phyloP scores from a whole-genome alignment of 768 basidiomycete species.

The Boletus sensibilis region DNA sequence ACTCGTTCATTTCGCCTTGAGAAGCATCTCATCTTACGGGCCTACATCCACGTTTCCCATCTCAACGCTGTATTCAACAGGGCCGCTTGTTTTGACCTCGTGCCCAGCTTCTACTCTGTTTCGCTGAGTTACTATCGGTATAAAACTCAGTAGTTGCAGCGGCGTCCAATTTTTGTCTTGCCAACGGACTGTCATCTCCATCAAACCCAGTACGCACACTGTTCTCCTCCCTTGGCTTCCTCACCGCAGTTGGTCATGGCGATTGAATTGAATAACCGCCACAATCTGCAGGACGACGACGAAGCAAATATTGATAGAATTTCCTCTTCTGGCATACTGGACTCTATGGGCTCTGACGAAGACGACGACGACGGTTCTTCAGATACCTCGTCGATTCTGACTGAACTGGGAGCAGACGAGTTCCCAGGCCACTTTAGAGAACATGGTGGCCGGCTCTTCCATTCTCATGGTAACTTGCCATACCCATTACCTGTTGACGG shows the following conservation, averaged over 20 bases:
- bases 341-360: conserved; percentile 15
- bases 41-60: conserved; percentile 23
- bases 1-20: conserved; percentile 13
- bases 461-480: conserved; percentile 58
- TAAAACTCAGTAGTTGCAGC: conserved; percentile 40
- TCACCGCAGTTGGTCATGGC: conserved; percentile 23
- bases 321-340: conserved; percentile 10
- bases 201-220: conserved; percentile 22
- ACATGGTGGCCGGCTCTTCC: conserved; percentile 60
- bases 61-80: conserved; percentile 26
- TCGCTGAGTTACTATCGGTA: conserved; percentile 41
- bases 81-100: conserved; percentile 36
- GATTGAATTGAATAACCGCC: conserved; percentile 26
- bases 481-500: conserved; percentile 76
- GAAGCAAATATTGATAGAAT: conserved; percentile 9
- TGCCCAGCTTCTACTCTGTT: conserved; percentile 39
- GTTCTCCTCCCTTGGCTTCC: conserved; percentile 9
- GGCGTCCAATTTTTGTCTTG: conserved; percentile 39
- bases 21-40: conserved; percentile 15
- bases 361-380: conserved; percentile 39
- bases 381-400: conserved; percentile 43
- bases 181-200: conserved; percentile 36
- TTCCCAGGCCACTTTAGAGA: conserved; percentile 62
- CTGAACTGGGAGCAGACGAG: conserved; percentile 51
- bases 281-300: conserved; percentile 22